Evolutionary conservation across 129 eudicot genomes (phyloP).

Genomic region (Centaurea solstitialis): DNA sequence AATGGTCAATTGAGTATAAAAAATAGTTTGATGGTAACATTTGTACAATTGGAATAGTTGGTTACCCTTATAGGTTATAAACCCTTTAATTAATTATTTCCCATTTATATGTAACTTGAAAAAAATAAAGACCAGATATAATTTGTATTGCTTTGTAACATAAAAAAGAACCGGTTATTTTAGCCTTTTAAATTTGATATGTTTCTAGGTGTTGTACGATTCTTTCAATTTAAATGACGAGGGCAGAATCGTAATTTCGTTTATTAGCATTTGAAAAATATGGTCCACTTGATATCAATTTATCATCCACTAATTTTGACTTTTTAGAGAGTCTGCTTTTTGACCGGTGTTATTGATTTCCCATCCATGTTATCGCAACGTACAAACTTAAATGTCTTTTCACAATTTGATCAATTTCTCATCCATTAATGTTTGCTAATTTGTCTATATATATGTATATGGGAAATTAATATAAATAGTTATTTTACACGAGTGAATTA

Average conservation of each 20-base stretch:
- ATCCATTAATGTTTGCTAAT: background rate
- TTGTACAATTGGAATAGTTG: no score
- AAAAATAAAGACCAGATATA: no score
- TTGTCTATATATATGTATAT: no score
- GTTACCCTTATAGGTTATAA: no score
- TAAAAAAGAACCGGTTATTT: no score
- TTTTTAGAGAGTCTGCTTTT: conserved; percentile 1
- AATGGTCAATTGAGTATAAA: no score
- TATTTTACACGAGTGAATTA: no score
- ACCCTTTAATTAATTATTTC: no score
- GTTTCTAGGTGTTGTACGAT: background rate
- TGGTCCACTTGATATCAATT: conserved; percentile 20
- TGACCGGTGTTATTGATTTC: conserved; percentile 20
- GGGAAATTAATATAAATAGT: no score
- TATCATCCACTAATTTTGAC: conserved; percentile 26
- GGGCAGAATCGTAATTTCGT: background rate
- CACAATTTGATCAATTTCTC: background rate
- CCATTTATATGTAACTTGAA: no score
- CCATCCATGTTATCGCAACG: conserved; percentile 11
- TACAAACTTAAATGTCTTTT: conserved; percentile 15
- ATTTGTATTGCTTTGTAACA: no score
- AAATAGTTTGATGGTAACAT: no score
- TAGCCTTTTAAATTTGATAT: background rate
- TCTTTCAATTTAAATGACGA: background rate
- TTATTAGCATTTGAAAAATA: background rate